A percentile compares a stretch with the other conserved stretches of the same genome.
Evolutionary conservation across 176 grass and related monocot genomes (phyloP).

Genomic region (Aegilops bicornis): DNA sequence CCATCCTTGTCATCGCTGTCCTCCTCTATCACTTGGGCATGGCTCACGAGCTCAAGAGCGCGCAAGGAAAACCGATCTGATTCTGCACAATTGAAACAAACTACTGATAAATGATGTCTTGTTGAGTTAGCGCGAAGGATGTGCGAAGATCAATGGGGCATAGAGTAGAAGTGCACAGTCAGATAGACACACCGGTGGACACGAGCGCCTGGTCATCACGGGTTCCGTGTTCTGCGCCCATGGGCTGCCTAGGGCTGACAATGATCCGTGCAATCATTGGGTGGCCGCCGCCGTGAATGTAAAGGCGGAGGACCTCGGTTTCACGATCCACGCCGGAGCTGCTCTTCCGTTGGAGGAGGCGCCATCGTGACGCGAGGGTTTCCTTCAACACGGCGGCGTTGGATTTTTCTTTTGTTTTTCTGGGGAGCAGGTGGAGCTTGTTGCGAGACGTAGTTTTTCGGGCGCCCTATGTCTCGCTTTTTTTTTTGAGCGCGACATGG

Average conservation of each 20-base stretch:
- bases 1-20: not conserved
- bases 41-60: not conserved
- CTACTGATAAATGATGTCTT: not conserved
- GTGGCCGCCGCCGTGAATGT: not conserved
- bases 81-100: not conserved
- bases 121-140: not conserved
- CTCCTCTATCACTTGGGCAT: not conserved
- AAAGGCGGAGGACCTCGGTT: not conserved
- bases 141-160: not conserved
- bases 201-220: not conserved
- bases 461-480: too few species aligned
- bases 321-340: not conserved
- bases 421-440: too few species aligned
- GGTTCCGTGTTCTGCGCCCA: not conserved
- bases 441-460: too few species aligned
- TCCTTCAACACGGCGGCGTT: not conserved
- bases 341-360: not conserved
- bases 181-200: not conserved
- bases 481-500: too few species aligned
- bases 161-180: not conserved
- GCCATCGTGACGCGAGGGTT: not conserved
- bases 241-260: not conserved
- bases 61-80: not conserved
- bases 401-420: too few species aligned
- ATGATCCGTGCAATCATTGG: not conserved